Percentiles rank a stretch among this genome's conserved stretches.
Conservation (phyloP, 2,329 filamentous ascomycete species). For the Aschersonia sp. region DNA sequence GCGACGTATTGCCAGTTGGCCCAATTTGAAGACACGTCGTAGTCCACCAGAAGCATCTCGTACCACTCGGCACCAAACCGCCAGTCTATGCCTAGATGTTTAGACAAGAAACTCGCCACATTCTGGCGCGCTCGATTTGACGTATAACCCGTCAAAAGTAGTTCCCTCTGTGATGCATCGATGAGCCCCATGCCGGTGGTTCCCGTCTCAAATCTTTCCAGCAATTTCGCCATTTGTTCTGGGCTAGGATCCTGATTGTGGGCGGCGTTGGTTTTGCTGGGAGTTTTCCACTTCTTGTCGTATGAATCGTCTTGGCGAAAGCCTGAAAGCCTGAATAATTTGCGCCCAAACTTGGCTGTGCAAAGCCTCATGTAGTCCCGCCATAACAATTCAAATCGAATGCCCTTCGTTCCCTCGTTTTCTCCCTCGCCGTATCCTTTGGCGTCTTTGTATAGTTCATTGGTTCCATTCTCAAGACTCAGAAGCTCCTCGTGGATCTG, state of each 20-base stretch:
- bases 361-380: conserved; percentile 71
- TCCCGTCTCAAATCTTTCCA: conserved; percentile 49
- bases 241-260: conserved; percentile 23
- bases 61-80: conserved; percentile 73
- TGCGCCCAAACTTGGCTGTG: conserved; percentile 50
- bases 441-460: conserved; percentile 21
- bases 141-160: conserved; percentile 63
- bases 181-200: conserved; percentile 64
- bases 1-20: conserved; percentile 73
- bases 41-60: conserved; percentile 59
- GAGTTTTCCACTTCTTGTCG: conserved; percentile 33
- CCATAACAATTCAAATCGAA: conserved; percentile 65
- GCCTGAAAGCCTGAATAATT: conserved; percentile 50
- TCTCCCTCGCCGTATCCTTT: conserved; percentile 54
- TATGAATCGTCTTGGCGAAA: conserved; percentile 35
- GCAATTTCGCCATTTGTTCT: conserved; percentile 27
- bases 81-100: conserved; percentile 66
- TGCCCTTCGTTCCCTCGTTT: conserved; percentile 52
- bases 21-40: conserved; percentile 66
- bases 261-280: conserved; percentile 14
- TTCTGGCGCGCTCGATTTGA: conserved; percentile 66
- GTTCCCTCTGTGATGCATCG: conserved; percentile 61
- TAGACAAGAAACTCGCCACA: conserved; percentile 58
- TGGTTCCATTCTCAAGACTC: conserved; percentile 51
- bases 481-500: conserved; percentile 55